Conservation (phyloP, 225 moss, liverwort and hornwort genomes). For the Asterella californica region DNA sequence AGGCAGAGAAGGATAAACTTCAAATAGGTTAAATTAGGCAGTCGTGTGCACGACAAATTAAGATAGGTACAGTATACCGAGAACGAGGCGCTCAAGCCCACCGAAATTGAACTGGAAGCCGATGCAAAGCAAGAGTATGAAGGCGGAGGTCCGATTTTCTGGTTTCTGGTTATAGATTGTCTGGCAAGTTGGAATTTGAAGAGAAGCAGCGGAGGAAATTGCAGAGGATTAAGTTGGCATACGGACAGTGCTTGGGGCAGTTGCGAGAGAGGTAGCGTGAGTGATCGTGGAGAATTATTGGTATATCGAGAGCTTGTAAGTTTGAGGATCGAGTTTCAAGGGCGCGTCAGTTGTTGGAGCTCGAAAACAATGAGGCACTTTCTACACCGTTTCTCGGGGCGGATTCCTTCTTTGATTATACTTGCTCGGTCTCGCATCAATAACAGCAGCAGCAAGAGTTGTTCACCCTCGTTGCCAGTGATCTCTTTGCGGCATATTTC, state of each 20-base stretch:
- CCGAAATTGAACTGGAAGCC: background rate
- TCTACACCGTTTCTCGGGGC: conserved; percentile 31
- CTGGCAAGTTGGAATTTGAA: too few species aligned
- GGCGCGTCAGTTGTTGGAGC: background rate
- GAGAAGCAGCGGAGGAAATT: too few species aligned
- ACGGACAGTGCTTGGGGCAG: background rate
- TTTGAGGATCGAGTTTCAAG: background rate
- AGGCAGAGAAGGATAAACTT: background rate
- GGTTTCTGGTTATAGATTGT: background rate
- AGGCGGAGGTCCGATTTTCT: background rate
- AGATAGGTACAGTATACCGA: background rate
- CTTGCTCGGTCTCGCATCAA: conserved; percentile 4
- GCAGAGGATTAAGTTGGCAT: too few species aligned
- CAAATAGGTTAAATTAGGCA: background rate
- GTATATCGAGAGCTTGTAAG: background rate
- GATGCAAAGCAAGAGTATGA: background rate
- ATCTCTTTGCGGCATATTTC: conserved; percentile 22
- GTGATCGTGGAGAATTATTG: background rate
- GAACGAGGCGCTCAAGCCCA: background rate
- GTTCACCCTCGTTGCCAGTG: background rate
- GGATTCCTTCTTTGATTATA: conserved; percentile 9
- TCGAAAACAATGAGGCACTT: conserved; percentile 32
- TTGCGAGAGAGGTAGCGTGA: background rate
- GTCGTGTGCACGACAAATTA: conserved; percentile 4
- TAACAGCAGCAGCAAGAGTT: background rate